phyloP scores from a whole-genome alignment of 1,284 basidiomycete genomes.

The Phaffia rhodozyma region DNA sequence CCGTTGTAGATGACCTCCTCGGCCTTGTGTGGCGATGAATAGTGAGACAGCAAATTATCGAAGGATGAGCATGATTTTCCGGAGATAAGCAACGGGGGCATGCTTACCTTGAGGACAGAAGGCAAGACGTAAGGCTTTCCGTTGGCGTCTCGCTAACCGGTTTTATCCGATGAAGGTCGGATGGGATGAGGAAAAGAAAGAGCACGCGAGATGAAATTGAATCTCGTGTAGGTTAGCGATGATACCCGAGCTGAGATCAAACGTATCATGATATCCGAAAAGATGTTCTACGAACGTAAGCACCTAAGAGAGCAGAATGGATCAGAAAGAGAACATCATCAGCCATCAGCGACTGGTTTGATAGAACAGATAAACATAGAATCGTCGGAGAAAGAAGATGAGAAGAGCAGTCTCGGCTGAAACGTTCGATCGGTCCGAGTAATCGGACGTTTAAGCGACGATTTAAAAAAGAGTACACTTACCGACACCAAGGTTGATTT shows the following conservation, averaged over 20 bases:
- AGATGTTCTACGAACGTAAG: constrained; percentile 27
- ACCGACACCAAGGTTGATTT: constrained; percentile 95
- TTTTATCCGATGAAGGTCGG: constrained; percentile 7
- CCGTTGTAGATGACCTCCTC: constrained; percentile 58
- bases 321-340: not conserved
- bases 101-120: constrained; percentile 68
- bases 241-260: constrained; percentile 20
- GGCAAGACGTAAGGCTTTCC: constrained; percentile 93
- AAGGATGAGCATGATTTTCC: not conserved
- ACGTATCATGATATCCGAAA: not conserved
- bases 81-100: constrained; percentile 1
- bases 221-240: constrained; percentile 24
- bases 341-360: not conserved
- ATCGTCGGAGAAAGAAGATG: not conserved
- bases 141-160: constrained; percentile 73
- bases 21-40: constrained; percentile 43
- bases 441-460: not conserved
- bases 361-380: too few species aligned
- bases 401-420: not conserved
- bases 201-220: not conserved
- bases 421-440: too few species aligned
- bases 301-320: constrained; percentile 21
- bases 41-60: constrained; percentile 2
- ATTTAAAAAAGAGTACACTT: constrained; percentile 26
- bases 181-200: not conserved